Conservation (phyloP, 2,329 filamentous ascomycete genomes). For the Blastomyces emzantsi region DNA sequence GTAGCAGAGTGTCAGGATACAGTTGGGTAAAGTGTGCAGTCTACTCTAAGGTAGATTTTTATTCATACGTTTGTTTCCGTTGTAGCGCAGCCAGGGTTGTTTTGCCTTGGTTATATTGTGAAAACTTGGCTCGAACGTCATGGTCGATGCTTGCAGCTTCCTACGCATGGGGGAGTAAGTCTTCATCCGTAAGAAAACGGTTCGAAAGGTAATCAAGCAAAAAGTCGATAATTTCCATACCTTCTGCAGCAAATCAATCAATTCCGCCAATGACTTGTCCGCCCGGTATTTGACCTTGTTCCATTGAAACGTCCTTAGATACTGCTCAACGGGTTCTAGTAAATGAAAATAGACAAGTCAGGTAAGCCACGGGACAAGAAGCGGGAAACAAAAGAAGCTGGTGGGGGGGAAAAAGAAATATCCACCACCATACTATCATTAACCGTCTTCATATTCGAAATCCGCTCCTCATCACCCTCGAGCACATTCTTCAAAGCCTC, state of each 20-base stretch:
- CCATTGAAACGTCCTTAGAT: slow-evolving; percentile 82
- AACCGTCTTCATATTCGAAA: slow-evolving; percentile 80
- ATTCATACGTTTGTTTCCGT: slow-evolving; percentile 70
- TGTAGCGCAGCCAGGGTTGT: slow-evolving; percentile 71
- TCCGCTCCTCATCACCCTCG: slow-evolving; percentile 73
- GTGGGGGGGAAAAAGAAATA: slow-evolving; percentile 8
- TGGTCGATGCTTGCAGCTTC: slow-evolving; percentile 89
- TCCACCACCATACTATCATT: slow-evolving; percentile 65
- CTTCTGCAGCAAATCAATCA: slow-evolving; percentile 84
- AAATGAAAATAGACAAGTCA: slow-evolving; percentile 9
- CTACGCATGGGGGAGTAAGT: slow-evolving; percentile 35
- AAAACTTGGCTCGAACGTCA: slow-evolving; percentile 89
- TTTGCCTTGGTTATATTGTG: slow-evolving; percentile 88
- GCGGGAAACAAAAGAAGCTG: background rate
- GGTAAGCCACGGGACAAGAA: background rate
- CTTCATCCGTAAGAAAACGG: background rate
- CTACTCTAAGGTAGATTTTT: background rate
- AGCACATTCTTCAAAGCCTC: slow-evolving; percentile 77
- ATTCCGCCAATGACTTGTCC: slow-evolving; percentile 78
- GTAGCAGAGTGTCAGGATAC: slow-evolving; percentile 5
- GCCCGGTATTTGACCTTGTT: slow-evolving; percentile 96
- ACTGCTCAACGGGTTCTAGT: slow-evolving; percentile 88
- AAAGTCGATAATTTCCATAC: slow-evolving; percentile 35
- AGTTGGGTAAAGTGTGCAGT: background rate
- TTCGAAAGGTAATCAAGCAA: background rate